Evolutionary conservation across 306 rosid species (phyloP).

Genomic region (Sophora flavescens): DNA sequence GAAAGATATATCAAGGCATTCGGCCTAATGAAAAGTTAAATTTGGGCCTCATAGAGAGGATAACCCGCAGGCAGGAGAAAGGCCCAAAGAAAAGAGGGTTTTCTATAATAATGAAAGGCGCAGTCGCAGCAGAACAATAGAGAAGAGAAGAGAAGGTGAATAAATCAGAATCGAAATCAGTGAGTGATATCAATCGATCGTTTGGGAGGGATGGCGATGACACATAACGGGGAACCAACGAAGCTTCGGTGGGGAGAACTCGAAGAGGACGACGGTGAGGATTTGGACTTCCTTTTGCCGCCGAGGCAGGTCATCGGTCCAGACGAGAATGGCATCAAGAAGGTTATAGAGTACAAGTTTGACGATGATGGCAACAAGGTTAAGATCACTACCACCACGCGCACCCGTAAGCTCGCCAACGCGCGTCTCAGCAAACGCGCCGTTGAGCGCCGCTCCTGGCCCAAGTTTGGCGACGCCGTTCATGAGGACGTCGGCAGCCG

Average conservation of each 20-base stretch:
- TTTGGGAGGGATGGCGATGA: background rate
- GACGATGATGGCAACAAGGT: conserved; percentile 84
- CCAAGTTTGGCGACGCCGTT: conserved; percentile 89
- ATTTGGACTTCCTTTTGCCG: conserved; percentile 82
- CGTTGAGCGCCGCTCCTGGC: conserved; percentile 63
- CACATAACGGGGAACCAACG: conserved; percentile 14
- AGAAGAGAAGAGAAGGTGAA: background rate
- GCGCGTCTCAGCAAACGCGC: conserved; percentile 59
- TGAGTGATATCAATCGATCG: background rate
- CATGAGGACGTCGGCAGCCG: conserved; percentile 85
- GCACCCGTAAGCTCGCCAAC: conserved; percentile 69
- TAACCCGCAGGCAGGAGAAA: too few species aligned
- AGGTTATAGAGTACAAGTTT: conserved; percentile 76
- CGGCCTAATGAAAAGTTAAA: too few species aligned
- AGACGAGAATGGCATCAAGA: conserved; percentile 85
- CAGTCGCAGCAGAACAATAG: background rate
- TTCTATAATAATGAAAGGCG: too few species aligned
- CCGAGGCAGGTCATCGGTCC: conserved; percentile 86
- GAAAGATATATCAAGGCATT: too few species aligned
- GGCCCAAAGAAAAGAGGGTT: too few species aligned
- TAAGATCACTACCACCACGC: conserved; percentile 75
- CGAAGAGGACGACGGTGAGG: conserved; percentile 91
- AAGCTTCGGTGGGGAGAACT: conserved; percentile 57
- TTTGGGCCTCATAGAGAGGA: too few species aligned
- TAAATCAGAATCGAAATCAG: too few species aligned